A percentile compares a stretch with the other conserved stretches of the same genome.
Conservation (phyloP, 106 monocot species). For the Phalaenopsis equestris region DNA sequence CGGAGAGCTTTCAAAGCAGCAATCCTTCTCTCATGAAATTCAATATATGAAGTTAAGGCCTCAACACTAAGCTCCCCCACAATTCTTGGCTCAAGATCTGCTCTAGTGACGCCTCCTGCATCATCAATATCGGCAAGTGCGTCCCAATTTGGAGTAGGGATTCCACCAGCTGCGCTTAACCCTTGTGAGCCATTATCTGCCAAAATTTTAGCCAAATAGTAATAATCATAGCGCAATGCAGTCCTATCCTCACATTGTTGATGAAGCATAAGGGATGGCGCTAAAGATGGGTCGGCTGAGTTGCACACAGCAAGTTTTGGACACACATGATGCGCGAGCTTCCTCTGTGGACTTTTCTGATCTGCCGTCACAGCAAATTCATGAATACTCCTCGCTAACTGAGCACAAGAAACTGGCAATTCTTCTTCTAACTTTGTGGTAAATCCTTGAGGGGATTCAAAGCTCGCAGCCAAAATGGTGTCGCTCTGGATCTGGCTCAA, state of each 20-base stretch:
- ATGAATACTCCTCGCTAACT: conserved; percentile 82
- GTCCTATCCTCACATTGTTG: conserved; percentile 93
- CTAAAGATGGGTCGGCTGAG: conserved; percentile 92
- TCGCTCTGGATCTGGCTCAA: conserved; percentile 95
- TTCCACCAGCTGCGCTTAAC: conserved; percentile 82
- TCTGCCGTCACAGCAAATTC: conserved; percentile 84
- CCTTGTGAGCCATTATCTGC: conserved; percentile 87
- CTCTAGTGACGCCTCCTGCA: conserved; percentile 91
- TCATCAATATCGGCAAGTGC: conserved; percentile 98
- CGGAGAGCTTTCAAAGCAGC: conserved; percentile 94
- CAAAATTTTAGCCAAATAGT: conserved; percentile 95
- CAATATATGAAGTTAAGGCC: conserved; percentile 56
- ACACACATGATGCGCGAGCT: conserved; percentile 77
- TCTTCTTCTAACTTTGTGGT: conserved; percentile 61
- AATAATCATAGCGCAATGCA: conserved; percentile 97
- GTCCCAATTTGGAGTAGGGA: conserved; percentile 99
- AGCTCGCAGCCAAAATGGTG: conserved; percentile 89
- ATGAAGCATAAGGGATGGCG: conserved; percentile 96
- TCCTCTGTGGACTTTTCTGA: conserved; percentile 94
- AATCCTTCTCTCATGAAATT: conserved; percentile 92
- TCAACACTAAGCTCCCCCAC: conserved; percentile 76
- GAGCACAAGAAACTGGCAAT: conserved; percentile 91
- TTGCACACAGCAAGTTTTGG: conserved; percentile 98
- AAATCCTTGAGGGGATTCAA: conserved; percentile 67
- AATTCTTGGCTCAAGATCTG: conserved; percentile 92